These are phyloP conservation scores for Helicocarpus griseus DNA, from an alignment of 2,329 filamentous ascomycete genomes.

Conservation along the genomic window DNA sequence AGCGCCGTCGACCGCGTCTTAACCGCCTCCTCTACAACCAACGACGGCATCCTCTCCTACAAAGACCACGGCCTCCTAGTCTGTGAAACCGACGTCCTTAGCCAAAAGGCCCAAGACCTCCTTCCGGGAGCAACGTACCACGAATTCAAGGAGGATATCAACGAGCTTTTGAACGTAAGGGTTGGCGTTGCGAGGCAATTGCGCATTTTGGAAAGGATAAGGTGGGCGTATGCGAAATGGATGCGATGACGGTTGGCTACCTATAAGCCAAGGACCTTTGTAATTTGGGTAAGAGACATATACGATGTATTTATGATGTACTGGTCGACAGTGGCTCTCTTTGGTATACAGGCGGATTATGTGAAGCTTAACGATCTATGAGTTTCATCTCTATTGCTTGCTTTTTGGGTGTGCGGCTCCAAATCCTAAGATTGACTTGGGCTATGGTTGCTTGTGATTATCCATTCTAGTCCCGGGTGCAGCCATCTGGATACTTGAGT, in stretches of 20 bases:
- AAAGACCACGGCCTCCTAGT: conserved; percentile 86
- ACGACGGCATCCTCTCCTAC: conserved; percentile 71
- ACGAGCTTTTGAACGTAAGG: conserved; percentile 71
- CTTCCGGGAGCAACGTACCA: conserved; percentile 66
- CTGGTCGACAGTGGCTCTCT: too few species aligned
- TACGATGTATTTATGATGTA: too few species aligned
- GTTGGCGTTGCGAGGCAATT: conserved; percentile 69
- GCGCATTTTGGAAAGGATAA: conserved; percentile 69
- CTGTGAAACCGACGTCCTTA: conserved; percentile 78
- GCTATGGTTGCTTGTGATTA: too few species aligned
- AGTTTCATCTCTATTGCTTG: too few species aligned
- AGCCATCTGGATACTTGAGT: too few species aligned
- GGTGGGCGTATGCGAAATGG: conserved; percentile 85
- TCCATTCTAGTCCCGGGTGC: too few species aligned
- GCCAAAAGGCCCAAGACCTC: conserved; percentile 55
- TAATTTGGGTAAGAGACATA: too few species aligned
- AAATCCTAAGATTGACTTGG: not conserved
- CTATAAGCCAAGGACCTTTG: too few species aligned
- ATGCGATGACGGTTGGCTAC: too few species aligned
- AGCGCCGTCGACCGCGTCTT: conserved; percentile 77
- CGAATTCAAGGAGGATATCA: conserved; percentile 81
- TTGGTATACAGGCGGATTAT: too few species aligned
- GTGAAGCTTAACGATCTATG: too few species aligned
- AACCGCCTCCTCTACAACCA: conserved; percentile 56
- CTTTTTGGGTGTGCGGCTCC: too few species aligned